Conservation (phyloP, 352 stramenopile genomes). For the Pythium phragmiticola region DNA sequence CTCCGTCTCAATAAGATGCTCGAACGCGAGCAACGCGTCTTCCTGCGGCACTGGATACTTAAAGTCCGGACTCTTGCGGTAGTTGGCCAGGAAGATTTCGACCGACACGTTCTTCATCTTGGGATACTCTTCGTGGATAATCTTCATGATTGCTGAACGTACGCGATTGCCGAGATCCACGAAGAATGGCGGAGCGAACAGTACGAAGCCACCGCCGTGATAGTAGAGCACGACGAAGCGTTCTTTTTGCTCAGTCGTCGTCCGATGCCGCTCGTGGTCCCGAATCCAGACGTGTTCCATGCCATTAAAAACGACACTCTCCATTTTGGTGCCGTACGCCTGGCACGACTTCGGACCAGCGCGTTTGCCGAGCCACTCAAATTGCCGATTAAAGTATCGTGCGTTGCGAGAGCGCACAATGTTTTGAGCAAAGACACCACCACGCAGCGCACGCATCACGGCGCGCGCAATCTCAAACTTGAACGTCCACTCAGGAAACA, state of each 20-base stretch:
- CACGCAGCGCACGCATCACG: conserved; percentile 15
- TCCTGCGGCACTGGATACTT: conserved; percentile 44
- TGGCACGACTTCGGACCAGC: conserved; percentile 6
- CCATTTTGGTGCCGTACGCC: conserved; percentile 14
- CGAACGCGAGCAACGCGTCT: conserved; percentile 47
- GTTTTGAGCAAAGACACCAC: conserved; percentile 11
- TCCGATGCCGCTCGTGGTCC: conserved; percentile 1
- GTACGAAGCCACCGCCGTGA: conserved; percentile 39
- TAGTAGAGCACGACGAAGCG: conserved; percentile 39
- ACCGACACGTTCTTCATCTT: conserved; percentile 26
- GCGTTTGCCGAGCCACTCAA: conserved; percentile 8
- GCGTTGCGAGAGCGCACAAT: conserved; percentile 14
- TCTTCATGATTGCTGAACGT: conserved; percentile 10
- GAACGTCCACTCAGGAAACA: conserved; percentile 26
- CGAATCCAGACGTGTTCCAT: conserved; percentile 25
- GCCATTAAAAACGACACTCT: conserved; percentile 10
- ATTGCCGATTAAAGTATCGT: conserved; percentile 16
- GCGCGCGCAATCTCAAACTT: conserved; percentile 19
- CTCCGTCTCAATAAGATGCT: conserved; percentile 36
- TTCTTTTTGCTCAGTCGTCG: conserved; percentile 5
- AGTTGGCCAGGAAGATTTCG: conserved; percentile 63
- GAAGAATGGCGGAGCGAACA: conserved; percentile 40
- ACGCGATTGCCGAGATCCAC: conserved; percentile 46
- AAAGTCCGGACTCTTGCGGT: conserved; percentile 55
- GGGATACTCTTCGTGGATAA: conserved; percentile 10